Conservation (phyloP, 2,329 filamentous ascomycete genomes). For the Pseudopyricularia javanii region DNA sequence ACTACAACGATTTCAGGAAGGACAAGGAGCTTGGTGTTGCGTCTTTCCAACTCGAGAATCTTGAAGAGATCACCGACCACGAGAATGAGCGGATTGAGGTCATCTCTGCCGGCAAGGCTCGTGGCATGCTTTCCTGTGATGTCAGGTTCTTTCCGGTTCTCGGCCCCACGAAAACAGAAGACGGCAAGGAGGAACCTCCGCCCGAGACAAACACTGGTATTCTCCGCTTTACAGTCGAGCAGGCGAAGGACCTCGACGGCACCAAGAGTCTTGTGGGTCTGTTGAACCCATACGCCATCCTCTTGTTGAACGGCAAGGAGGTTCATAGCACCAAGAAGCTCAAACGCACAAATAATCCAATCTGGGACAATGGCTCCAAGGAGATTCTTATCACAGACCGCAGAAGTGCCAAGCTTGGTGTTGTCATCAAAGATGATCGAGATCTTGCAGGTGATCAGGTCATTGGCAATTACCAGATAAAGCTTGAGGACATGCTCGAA, state of each 20-base stretch:
- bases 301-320: constrained; percentile 86
- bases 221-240: constrained; percentile 82
- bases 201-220: constrained; percentile 92
- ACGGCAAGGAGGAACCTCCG: constrained; percentile 67
- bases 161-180: constrained; percentile 55
- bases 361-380: constrained; percentile 87
- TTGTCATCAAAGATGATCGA: constrained; percentile 92
- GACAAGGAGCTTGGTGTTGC: constrained; percentile 88
- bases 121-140: constrained; percentile 70
- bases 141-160: constrained; percentile 93
- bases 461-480: constrained; percentile 88
- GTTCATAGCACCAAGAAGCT: constrained; percentile 82
- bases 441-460: constrained; percentile 74
- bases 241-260: constrained; percentile 90
- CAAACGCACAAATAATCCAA: constrained; percentile 94
- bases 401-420: constrained; percentile 76
- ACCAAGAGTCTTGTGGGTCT: constrained; percentile 84
- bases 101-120: constrained; percentile 68
- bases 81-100: constrained; percentile 82
- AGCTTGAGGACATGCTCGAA: constrained; percentile 84
- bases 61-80: constrained; percentile 65
- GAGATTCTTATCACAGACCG: constrained; percentile 92
- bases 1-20: constrained; percentile 93
- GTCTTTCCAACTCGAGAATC: constrained; percentile 70
- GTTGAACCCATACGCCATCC: constrained; percentile 79